Percentiles rank a stretch among this genome's conserved stretches.
Evolutionary conservation across 768 basidiomycete genomes (phyloP).

Genomic region (Kwoniella botswanensis): DNA sequence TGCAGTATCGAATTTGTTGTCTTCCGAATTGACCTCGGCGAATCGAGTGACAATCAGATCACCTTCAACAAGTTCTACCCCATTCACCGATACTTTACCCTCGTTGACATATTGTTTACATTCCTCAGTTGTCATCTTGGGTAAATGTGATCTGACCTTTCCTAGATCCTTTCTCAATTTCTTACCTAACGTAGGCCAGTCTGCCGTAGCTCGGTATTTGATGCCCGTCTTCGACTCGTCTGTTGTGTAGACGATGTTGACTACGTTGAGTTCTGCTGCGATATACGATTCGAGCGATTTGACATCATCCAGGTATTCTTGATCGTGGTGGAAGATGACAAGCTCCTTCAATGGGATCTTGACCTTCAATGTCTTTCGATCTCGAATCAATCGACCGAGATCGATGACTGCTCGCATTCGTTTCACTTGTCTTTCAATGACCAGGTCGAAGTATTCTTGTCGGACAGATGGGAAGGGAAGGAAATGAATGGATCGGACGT

Average conservation of each 20-base stretch:
- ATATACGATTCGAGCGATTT: slow-evolving; percentile 84
- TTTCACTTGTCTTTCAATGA: slow-evolving; percentile 91
- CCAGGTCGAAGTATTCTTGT: slow-evolving; percentile 90
- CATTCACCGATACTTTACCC: slow-evolving; percentile 82
- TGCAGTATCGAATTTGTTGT: slow-evolving; percentile 65
- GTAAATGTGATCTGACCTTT: slow-evolving; percentile 85
- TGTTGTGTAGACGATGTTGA: slow-evolving; percentile 83
- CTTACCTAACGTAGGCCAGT: slow-evolving; percentile 91
- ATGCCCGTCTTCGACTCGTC: slow-evolving; percentile 86
- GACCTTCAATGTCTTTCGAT: slow-evolving; percentile 80
- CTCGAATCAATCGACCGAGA: slow-evolving; percentile 83
- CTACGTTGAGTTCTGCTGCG: slow-evolving; percentile 92
- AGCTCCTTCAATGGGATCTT: slow-evolving; percentile 89
- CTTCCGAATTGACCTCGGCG: slow-evolving; percentile 72
- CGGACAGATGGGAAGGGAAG: slow-evolving; percentile 89
- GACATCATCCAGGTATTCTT: slow-evolving; percentile 82
- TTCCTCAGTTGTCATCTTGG: slow-evolving; percentile 76
- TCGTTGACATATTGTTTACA: slow-evolving; percentile 76
- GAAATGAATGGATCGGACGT: slow-evolving; percentile 94
- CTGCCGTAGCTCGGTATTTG: slow-evolving; percentile 86
- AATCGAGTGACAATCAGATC: slow-evolving; percentile 90
- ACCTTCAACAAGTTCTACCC: slow-evolving; percentile 86
- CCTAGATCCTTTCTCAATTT: slow-evolving; percentile 91
- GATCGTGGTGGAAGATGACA: slow-evolving; percentile 87
- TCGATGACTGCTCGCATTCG: slow-evolving; percentile 96